A percentile compares a stretch with the other conserved stretches of the same genome.
phyloP scores from a whole-genome alignment of 495 filamentous ascomycete species.

The Tuber indicum region DNA sequence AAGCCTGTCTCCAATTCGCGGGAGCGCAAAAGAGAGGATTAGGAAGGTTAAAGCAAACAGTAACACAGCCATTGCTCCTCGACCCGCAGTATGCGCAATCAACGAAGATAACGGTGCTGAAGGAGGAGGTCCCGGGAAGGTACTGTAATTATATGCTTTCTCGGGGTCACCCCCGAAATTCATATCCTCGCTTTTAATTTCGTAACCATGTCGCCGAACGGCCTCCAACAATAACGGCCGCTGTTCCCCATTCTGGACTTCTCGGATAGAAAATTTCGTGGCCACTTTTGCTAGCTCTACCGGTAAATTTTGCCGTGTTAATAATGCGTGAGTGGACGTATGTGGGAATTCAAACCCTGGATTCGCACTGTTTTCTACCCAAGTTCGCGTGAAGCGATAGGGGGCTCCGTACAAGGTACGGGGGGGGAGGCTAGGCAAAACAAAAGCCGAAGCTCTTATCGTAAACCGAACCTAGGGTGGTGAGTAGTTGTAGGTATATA shows the following conservation, averaged over 20 bases:
- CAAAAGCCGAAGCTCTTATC: background rate
- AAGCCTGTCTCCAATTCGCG: conserved; percentile 8
- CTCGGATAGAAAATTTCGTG: background rate
- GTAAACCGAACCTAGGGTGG: background rate
- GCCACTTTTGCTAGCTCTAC: background rate
- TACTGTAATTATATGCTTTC: conserved; percentile 30
- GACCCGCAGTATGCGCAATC: conserved; percentile 7
- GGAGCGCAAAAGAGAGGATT: conserved; percentile 13
- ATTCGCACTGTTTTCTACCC: background rate
- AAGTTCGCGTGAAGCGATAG: background rate
- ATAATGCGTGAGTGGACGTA: background rate
- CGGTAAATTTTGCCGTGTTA: background rate
- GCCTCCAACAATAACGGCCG: background rate
- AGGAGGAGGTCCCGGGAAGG: conserved; percentile 16
- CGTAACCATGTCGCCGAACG: background rate
- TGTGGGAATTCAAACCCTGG: background rate
- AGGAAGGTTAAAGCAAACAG: conserved; percentile 5
- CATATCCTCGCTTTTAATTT: background rate
- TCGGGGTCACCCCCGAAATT: conserved; percentile 7
- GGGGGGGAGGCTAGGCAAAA: background rate
- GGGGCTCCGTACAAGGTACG: background rate
- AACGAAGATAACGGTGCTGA: conserved; percentile 4
- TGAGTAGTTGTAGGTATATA: background rate
- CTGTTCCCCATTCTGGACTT: background rate
- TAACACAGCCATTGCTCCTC: background rate